Percentiles rank a stretch among this genome's conserved stretches.
phyloP scores from a whole-genome alignment of 257 asterid genomes.

The Solanum clarkiae region DNA sequence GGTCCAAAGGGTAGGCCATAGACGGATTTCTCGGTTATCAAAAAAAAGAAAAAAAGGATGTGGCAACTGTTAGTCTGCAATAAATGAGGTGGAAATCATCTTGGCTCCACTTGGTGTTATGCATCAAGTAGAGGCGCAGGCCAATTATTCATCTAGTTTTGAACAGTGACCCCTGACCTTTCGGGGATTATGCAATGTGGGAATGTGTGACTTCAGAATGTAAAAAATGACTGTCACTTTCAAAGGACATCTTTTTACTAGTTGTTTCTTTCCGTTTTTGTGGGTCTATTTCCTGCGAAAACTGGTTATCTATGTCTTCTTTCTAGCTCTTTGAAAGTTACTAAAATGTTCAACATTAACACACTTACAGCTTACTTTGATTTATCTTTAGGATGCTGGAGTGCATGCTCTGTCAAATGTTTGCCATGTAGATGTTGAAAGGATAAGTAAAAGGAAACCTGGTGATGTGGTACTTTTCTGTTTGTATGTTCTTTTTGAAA shows the following conservation, averaged over 20 bases:
- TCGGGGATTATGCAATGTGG: neutral
- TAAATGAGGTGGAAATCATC: neutral
- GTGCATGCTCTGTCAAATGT: conserved; percentile 93
- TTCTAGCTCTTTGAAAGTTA: neutral
- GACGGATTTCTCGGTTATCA: too few species aligned
- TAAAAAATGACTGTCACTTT: neutral
- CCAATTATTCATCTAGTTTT: neutral
- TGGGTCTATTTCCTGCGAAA: neutral
- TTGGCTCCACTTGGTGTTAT: neutral
- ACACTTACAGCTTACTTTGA: neutral
- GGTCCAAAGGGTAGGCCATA: too few species aligned
- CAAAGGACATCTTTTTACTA: neutral
- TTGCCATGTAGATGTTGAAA: conserved; percentile 83
- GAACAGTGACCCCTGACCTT: neutral
- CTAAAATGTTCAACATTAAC: neutral
- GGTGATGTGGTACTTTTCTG: conserved; percentile 57
- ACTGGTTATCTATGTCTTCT: neutral
- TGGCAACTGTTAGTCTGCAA: neutral
- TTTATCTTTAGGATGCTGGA: conserved; percentile 65
- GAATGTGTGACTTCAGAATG: neutral
- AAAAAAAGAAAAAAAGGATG: neutral
- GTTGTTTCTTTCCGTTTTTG: neutral
- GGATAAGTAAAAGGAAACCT: conserved; percentile 93
- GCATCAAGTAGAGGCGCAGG: neutral
- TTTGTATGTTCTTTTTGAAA: neutral